Percentiles rank a stretch among this genome's conserved stretches.
Evolutionary conservation across 352 stramenopile genomes (phyloP).

Genomic region (Globisporangium lucens): DNA sequence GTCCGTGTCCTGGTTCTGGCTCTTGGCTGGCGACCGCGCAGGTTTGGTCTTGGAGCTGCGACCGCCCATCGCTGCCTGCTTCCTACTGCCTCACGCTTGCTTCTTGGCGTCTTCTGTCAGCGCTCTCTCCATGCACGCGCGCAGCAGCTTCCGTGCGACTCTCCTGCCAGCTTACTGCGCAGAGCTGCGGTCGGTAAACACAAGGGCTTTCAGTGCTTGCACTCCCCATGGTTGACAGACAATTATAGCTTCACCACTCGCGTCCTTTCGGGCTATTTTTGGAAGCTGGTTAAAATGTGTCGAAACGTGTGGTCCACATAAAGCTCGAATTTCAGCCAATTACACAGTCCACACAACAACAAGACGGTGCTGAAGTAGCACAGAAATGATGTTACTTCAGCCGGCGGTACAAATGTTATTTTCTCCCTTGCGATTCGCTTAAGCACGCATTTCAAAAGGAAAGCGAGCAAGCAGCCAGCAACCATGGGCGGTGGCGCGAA

Average conservation of each 20-base stretch:
- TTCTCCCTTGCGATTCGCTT: neutral
- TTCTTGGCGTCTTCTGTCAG: neutral
- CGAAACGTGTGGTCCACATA: slow-evolving; percentile 7
- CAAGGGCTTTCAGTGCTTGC: neutral
- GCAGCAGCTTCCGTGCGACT: neutral
- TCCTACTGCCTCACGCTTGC: slow-evolving; percentile 8
- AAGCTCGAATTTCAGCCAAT: neutral
- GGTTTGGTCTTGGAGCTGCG: slow-evolving; percentile 57
- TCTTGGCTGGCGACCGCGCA: neutral
- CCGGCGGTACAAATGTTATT: neutral
- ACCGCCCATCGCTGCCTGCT: slow-evolving; percentile 34
- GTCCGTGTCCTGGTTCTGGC: slow-evolving; percentile 20
- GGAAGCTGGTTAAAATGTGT: neutral
- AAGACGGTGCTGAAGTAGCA: too few species aligned
- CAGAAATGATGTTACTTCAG: too few species aligned
- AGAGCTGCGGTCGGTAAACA: neutral
- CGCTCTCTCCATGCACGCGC: slow-evolving; percentile 8
- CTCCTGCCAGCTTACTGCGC: too few species aligned
- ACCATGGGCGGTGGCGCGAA: slow-evolving; percentile 6
- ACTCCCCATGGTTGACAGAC: neutral
- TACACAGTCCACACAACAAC: neutral
- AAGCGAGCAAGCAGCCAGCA: neutral
- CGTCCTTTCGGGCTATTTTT: neutral
- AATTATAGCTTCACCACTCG: slow-evolving; percentile 1
- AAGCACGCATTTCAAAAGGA: neutral